Conservation (phyloP, 1,139 yeast species). For the Suhomyces atakaporum region DNA sequence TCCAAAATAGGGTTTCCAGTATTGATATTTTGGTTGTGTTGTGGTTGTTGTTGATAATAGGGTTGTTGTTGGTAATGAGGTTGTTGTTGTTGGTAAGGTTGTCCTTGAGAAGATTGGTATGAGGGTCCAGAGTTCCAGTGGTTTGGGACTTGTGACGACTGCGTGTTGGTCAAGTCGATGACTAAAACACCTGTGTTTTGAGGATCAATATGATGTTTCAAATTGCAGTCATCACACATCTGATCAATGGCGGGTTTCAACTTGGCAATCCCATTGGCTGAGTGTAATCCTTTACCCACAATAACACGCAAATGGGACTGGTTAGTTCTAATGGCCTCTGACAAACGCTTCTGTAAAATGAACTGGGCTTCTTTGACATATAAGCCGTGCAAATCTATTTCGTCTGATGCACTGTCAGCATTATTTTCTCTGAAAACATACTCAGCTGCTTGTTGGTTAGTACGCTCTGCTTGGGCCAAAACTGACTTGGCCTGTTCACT, state of each 20-base stretch:
- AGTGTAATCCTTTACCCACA: conserved; percentile 94
- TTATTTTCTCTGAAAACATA: conserved; percentile 89
- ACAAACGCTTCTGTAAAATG: conserved; percentile 70
- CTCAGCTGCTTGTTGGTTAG: conserved; percentile 82
- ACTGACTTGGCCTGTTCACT: conserved; percentile 69
- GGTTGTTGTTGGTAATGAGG: conserved; percentile 26
- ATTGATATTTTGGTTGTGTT: conserved; percentile 26
- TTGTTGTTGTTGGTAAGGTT: conserved; percentile 34
- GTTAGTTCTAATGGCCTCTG: conserved; percentile 60
- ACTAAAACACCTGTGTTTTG: conserved; percentile 80
- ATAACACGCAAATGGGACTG: conserved; percentile 66
- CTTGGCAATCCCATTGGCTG: conserved; percentile 79
- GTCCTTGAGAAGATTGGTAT: conserved; percentile 28
- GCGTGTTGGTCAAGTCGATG: conserved; percentile 54
- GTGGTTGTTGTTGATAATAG: conserved; percentile 23
- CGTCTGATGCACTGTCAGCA: conserved; percentile 78
- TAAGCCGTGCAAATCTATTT: conserved; percentile 91
- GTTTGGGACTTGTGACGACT: conserved; percentile 49
- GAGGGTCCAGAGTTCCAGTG: conserved; percentile 41
- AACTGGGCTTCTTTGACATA: conserved; percentile 86
- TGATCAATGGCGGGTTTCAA: conserved; percentile 86
- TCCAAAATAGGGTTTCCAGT: conserved; percentile 36
- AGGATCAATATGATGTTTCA: conserved; percentile 62
- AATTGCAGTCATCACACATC: conserved; percentile 64
- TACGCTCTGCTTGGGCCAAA: conserved; percentile 61